Percentiles rank a stretch among this genome's conserved stretches.
phyloP scores from a whole-genome alignment of 768 basidiomycete species.

The Hericium rajendrae region DNA sequence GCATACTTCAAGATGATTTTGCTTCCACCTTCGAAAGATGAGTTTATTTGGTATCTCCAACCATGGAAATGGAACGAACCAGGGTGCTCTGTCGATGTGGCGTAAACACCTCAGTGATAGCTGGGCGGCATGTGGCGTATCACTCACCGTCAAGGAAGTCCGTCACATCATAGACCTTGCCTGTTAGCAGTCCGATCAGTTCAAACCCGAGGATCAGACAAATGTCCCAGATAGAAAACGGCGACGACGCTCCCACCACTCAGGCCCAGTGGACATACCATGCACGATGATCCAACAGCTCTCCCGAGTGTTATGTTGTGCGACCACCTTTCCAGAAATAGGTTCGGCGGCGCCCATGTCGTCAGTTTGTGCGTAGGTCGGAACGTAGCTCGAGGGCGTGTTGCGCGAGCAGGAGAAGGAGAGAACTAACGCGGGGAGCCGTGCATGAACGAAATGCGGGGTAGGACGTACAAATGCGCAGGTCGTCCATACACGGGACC shows the following conservation, averaged over 20 bases:
- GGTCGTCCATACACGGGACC: neutral
- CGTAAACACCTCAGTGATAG: neutral
- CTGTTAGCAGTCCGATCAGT: too few species aligned
- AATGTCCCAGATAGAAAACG: neutral
- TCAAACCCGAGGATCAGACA: neutral
- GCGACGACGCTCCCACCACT: neutral
- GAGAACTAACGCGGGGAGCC: too few species aligned
- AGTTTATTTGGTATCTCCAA: too few species aligned
- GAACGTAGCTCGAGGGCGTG: too few species aligned
- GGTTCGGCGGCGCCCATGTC: neutral
- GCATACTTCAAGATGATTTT: slow-evolving; percentile 45
- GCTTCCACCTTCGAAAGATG: slow-evolving; percentile 26
- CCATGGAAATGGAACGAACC: too few species aligned
- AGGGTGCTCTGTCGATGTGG: slow-evolving; percentile 5
- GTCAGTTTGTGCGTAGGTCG: too few species aligned
- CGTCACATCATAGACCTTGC: slow-evolving; percentile 32
- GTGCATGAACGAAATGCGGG: neutral
- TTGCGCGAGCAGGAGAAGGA: too few species aligned
- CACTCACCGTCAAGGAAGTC: slow-evolving; percentile 26
- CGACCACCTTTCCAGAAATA: neutral
- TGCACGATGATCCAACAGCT: slow-evolving; percentile 2
- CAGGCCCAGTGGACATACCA: neutral
- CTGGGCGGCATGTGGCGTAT: neutral
- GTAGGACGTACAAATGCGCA: neutral
- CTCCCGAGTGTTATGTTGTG: neutral